These are phyloP conservation scores for Mycosphaerella arachidis DNA, from an alignment of 2,329 filamentous ascomycete species.

Conservation along the genomic window DNA sequence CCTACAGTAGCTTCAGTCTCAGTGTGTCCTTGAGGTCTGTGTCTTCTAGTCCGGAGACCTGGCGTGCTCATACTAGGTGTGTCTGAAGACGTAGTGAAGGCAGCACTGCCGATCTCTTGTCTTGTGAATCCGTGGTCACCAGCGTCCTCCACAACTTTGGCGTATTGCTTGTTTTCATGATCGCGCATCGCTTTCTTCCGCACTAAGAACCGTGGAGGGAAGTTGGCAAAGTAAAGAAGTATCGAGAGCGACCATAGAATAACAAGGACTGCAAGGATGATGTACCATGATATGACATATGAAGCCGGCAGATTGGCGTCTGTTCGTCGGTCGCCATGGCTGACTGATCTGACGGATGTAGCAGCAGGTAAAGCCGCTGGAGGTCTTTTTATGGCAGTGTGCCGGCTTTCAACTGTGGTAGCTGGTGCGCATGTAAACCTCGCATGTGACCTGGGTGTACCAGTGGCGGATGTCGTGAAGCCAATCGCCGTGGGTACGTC, in stretches of 20 bases:
- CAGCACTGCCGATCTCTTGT: background rate
- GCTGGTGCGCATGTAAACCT: background rate
- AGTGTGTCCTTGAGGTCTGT: background rate
- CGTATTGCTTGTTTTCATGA: background rate
- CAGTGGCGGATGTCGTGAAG: background rate
- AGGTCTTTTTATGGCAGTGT: background rate
- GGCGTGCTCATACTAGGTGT: background rate
- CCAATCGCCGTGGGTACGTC: background rate
- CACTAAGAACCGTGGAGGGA: conserved; percentile 11
- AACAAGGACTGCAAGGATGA: conserved; percentile 13
- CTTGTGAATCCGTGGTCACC: background rate
- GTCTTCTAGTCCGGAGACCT: background rate
- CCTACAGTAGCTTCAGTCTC: background rate
- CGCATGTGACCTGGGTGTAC: background rate
- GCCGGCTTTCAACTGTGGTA: background rate
- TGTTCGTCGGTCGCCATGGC: background rate
- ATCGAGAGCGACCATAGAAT: conserved; percentile 11
- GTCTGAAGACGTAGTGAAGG: conserved; percentile 2
- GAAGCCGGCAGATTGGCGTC: background rate
- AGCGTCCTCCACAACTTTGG: background rate
- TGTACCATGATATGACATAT: background rate
- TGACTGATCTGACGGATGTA: background rate
- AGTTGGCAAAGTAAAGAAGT: conserved; percentile 23
- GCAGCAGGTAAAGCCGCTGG: background rate
- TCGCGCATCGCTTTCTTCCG: background rate